Conservation (phyloP, 768 basidiomycete species). For the Tricholoma flavovirens region DNA sequence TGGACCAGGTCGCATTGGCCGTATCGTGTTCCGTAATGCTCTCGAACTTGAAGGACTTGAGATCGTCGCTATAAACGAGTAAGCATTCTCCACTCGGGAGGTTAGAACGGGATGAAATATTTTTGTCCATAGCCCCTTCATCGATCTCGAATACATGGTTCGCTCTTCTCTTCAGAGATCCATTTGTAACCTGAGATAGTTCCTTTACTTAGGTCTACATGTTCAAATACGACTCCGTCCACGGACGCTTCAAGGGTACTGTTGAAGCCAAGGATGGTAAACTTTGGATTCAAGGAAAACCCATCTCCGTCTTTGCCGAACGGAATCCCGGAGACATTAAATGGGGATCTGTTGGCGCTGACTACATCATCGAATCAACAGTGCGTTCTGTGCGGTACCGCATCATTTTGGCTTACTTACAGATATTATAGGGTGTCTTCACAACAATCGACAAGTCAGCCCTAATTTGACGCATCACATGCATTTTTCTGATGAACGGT, state of each 20-base stretch:
- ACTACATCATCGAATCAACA: slow-evolving; percentile 96
- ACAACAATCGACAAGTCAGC: slow-evolving; percentile 85
- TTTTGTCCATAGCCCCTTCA: slow-evolving; percentile 73
- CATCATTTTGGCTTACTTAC: slow-evolving; percentile 6
- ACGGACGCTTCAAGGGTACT: slow-evolving; percentile 86
- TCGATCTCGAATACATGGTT: slow-evolving; percentile 95
- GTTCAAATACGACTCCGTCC: slow-evolving; percentile 97
- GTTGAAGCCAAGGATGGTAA: slow-evolving; percentile 84
- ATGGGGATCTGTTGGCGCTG: slow-evolving; percentile 78
- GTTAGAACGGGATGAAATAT: neutral
- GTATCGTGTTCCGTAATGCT: slow-evolving; percentile 96
- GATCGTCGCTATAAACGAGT: slow-evolving; percentile 97
- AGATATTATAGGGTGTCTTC: slow-evolving; percentile 77
- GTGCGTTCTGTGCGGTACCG: slow-evolving; percentile 33
- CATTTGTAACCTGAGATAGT: neutral
- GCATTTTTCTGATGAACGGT: slow-evolving; percentile 11
- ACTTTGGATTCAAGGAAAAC: slow-evolving; percentile 77
- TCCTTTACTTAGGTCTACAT: slow-evolving; percentile 76
- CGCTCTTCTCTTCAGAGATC: slow-evolving; percentile 12
- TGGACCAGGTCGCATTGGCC: slow-evolving; percentile 89
- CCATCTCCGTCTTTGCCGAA: slow-evolving; percentile 77
- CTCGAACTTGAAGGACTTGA: slow-evolving; percentile 67
- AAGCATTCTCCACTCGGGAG: neutral
- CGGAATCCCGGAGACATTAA: slow-evolving; percentile 80
- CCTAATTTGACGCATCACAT: neutral